Percentiles rank a stretch among this genome's conserved stretches.
Evolutionary conservation across 306 rosid genomes (phyloP).

Genomic region (Medicago lupulina): DNA sequence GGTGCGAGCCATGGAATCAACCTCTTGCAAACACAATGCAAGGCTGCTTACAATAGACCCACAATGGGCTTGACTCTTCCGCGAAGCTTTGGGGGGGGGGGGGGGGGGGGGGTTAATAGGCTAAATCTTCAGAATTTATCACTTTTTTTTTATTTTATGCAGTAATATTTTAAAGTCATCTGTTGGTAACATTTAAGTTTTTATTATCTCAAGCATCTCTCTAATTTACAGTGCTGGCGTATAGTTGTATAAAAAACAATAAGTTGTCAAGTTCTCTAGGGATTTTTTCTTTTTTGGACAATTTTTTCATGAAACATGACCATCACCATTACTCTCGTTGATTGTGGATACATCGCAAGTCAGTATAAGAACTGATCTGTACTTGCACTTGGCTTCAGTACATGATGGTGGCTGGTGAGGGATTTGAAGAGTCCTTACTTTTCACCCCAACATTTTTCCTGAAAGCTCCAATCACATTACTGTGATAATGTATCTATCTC

Average conservation of each 20-base stretch:
- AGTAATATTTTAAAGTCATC: neutral
- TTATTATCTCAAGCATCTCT: neutral
- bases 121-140: neutral
- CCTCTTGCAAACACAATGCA: constrained; percentile 23
- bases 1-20: neutral
- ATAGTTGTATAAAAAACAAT: constrained; percentile 8
- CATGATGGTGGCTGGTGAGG: constrained; percentile 12
- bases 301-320: neutral
- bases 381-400: constrained; percentile 14
- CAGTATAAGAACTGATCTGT: constrained; percentile 26
- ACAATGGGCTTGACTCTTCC: constrained; percentile 10
- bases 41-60: neutral
- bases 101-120: neutral
- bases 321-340: constrained; percentile 14
- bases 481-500: constrained; percentile 19
- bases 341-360: constrained; percentile 30
- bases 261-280: neutral
- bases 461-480: constrained; percentile 25
- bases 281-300: neutral
- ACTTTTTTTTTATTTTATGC: neutral
- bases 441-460: constrained; percentile 32
- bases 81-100: neutral
- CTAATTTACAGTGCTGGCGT: neutral
- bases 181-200: neutral
- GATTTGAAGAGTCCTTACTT: constrained; percentile 24